Evolutionary conservation across 768 basidiomycete species (phyloP).

Genomic region (Lyophyllum decastes): DNA sequence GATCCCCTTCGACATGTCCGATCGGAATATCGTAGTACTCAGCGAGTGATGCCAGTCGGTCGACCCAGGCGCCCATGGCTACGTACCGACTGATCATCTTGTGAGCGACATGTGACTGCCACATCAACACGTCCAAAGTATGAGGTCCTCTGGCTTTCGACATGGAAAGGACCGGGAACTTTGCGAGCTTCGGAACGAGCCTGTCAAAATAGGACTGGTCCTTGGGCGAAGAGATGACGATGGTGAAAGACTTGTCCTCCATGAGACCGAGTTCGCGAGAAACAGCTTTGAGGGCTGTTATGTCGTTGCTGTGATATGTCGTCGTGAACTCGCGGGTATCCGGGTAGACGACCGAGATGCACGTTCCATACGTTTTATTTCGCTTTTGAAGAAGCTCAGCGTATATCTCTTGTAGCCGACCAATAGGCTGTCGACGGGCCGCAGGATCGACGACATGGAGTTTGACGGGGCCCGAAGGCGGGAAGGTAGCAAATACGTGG

Average conservation of each 20-base stretch:
- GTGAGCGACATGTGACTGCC: constrained; percentile 81
- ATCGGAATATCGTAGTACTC: constrained; percentile 92
- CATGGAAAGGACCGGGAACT: constrained; percentile 90
- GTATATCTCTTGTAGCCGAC: constrained; percentile 78
- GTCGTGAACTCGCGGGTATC: constrained; percentile 59
- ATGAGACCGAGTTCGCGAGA: constrained; percentile 82
- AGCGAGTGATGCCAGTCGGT: constrained; percentile 75
- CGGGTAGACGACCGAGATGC: constrained; percentile 64
- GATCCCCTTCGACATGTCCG: constrained; percentile 91
- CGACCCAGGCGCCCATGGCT: constrained; percentile 74
- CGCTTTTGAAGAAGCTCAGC: constrained; percentile 58
- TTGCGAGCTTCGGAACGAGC: constrained; percentile 65
- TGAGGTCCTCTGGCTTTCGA: constrained; percentile 75
- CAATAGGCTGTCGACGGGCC: constrained; percentile 79
- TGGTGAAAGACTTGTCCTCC: constrained; percentile 70
- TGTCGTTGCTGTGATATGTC: constrained; percentile 78
- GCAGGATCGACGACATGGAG: constrained; percentile 92
- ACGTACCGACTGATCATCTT: constrained; percentile 89
- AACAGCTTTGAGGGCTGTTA: constrained; percentile 80
- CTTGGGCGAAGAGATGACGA: constrained; percentile 86
- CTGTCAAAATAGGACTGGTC: constrained; percentile 83
- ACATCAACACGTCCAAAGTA: constrained; percentile 80
- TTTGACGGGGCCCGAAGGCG: constrained; percentile 67
- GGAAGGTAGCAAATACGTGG: constrained; percentile 88
- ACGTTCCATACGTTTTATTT: constrained; percentile 37